A percentile compares a stretch with the other conserved stretches of the same genome.
Evolutionary conservation across 768 basidiomycete genomes (phyloP).

Genomic region (Leccinum longicurvipes): DNA sequence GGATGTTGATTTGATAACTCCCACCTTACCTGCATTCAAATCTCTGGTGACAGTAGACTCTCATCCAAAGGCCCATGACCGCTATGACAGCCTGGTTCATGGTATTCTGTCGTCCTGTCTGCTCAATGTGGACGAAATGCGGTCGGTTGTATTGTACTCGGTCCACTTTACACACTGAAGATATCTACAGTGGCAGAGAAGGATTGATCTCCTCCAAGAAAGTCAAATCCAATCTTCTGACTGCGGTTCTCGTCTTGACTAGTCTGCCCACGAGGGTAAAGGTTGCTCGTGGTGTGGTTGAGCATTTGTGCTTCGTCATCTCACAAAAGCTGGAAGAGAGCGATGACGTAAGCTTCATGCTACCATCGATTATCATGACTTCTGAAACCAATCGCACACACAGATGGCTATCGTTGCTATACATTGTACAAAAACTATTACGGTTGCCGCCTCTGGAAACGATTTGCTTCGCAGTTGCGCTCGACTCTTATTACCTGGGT

Average conservation of each 20-base stretch:
- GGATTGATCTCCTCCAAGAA: conserved; percentile 77
- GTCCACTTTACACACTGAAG: conserved; percentile 3
- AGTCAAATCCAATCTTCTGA: conserved; percentile 86
- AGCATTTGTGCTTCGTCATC: conserved; percentile 82
- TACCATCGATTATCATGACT: not conserved
- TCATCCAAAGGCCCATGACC: conserved; percentile 42
- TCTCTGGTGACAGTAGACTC: conserved; percentile 53
- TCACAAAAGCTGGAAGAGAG: conserved; percentile 72
- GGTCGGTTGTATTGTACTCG: conserved; percentile 46
- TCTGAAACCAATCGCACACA: conserved; percentile 29
- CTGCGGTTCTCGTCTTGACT: conserved; percentile 81
- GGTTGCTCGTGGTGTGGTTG: conserved; percentile 71
- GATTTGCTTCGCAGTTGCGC: conserved; percentile 68
- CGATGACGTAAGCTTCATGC: conserved; percentile 52
- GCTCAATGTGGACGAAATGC: conserved; percentile 86
- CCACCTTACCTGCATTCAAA: conserved; percentile 80
- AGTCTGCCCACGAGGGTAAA: conserved; percentile 63
- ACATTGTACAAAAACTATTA: conserved; percentile 85
- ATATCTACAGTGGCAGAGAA: conserved; percentile 61
- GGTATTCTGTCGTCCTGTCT: conserved; percentile 84
- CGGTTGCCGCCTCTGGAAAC: conserved; percentile 68
- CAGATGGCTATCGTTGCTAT: conserved; percentile 82
- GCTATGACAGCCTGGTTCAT: conserved; percentile 63
- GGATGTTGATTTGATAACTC: conserved; percentile 74
- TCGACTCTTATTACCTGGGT: conserved; percentile 68